A percentile compares a stretch with the other conserved stretches of the same genome.
phyloP scores from a whole-genome alignment of 805 yeast genomes.

The Metschnikowia colocasiae region DNA sequence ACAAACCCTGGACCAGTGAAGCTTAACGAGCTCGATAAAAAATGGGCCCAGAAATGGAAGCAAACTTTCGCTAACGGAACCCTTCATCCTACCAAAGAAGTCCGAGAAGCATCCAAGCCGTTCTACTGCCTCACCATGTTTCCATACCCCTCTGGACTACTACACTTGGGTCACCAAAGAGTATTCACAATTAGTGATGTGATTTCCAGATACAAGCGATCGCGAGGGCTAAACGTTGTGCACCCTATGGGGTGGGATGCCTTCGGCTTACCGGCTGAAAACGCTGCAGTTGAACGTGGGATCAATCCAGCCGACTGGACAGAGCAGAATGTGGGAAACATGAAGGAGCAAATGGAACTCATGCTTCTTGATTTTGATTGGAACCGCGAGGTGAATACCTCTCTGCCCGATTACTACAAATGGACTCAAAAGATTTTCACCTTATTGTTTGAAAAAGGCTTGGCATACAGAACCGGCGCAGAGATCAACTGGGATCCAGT shows the following conservation, averaged over 20 bases:
- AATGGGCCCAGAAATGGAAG: constrained; percentile 53
- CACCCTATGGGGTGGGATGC: constrained; percentile 99
- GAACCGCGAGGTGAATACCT: constrained; percentile 86
- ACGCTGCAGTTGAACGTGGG: constrained; percentile 88
- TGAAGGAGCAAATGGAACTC: constrained; percentile 75
- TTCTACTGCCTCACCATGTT: constrained; percentile 82
- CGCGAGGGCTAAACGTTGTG: constrained; percentile 72
- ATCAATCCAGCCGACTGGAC: constrained; percentile 87
- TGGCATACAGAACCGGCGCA: constrained; percentile 83
- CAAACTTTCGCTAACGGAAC: constrained; percentile 28
- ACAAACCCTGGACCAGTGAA: neutral
- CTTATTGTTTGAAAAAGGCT: constrained; percentile 64
- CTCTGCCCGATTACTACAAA: constrained; percentile 81
- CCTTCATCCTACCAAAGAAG: constrained; percentile 31
- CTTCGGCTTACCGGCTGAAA: constrained; percentile 96
- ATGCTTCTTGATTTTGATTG: constrained; percentile 91
- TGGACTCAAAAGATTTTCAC: constrained; percentile 90
- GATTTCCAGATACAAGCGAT: constrained; percentile 69
- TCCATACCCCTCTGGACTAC: constrained; percentile 91
- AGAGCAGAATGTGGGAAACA: constrained; percentile 65
- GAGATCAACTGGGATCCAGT: constrained; percentile 98
- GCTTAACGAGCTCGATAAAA: constrained; percentile 41
- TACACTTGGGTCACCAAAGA: constrained; percentile 92
- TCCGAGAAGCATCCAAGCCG: constrained; percentile 8
- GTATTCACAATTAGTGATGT: constrained; percentile 91